Conservation (phyloP, 2,329 filamentous ascomycete genomes). For the Cercospora nicotianae region DNA sequence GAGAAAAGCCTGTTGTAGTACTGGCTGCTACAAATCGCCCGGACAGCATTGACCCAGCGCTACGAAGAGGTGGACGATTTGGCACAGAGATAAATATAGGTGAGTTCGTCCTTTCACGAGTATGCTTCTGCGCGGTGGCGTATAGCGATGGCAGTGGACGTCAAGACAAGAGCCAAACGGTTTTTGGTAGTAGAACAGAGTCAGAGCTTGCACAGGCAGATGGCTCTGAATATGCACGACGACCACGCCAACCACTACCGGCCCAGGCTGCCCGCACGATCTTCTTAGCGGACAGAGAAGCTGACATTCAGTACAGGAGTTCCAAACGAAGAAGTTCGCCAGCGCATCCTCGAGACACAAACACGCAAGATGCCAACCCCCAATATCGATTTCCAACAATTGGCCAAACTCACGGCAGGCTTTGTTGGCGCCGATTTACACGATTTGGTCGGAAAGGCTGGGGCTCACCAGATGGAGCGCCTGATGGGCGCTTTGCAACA, state of each 20-base stretch:
- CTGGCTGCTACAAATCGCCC: constrained; percentile 88
- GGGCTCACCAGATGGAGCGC: constrained; percentile 62
- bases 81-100: constrained; percentile 83
- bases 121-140: background rate
- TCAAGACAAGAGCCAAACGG: background rate
- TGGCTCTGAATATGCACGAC: background rate
- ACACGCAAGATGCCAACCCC: constrained; percentile 63
- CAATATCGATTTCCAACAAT: constrained; percentile 69
- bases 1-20: constrained; percentile 73
- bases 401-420: constrained; percentile 84
- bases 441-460: constrained; percentile 66
- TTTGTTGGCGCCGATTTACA: constrained; percentile 90
- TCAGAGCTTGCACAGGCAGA: background rate
- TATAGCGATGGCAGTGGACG: background rate
- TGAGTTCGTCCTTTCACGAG: background rate
- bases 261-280: background rate
- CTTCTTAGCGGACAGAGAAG: background rate
- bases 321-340: constrained; percentile 74
- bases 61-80: constrained; percentile 74
- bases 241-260: background rate
- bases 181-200: background rate
- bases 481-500: constrained; percentile 56
- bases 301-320: constrained; percentile 47
- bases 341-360: constrained; percentile 73
- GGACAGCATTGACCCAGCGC: constrained; percentile 77